Conservation (phyloP, 2,329 filamentous ascomycete genomes). For the Domatiomyces catenatus region DNA sequence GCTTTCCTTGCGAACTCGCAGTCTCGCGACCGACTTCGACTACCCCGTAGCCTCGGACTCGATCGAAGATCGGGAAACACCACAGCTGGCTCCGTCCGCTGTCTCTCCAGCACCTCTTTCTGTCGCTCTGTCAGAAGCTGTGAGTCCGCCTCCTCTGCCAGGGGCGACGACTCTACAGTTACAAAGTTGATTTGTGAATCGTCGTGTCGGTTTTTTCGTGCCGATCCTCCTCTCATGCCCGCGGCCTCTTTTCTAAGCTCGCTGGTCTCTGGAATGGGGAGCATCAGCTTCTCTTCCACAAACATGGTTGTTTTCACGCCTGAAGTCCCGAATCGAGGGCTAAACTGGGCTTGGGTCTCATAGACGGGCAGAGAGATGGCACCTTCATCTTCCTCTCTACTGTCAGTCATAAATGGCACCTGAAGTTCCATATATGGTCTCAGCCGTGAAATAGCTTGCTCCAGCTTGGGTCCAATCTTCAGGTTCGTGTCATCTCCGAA, state of each 20-base stretch:
- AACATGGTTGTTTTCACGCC: not conserved
- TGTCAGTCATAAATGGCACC: constrained; percentile 32
- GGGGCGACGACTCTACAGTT: constrained; percentile 46
- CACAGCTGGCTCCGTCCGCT: constrained; percentile 45
- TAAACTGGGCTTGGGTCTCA: not conserved
- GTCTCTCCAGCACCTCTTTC: constrained; percentile 59
- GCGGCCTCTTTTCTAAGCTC: not conserved
- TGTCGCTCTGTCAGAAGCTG: constrained; percentile 67
- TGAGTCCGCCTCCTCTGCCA: constrained; percentile 40
- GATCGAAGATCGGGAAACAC: constrained; percentile 56
- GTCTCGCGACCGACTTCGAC: constrained; percentile 4
- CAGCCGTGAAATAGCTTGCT: constrained; percentile 36
- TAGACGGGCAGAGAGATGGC: not conserved
- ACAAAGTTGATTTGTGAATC: constrained; percentile 71
- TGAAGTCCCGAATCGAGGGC: too few relatives aligned
- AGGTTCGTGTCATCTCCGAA: constrained; percentile 47
- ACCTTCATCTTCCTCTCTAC: constrained; percentile 19
- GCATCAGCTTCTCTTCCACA: not conserved
- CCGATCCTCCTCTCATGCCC: constrained; percentile 8
- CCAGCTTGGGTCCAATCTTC: constrained; percentile 50
- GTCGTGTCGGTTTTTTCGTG: constrained; percentile 53
- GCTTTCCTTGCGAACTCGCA: constrained; percentile 12
- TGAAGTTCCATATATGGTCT: constrained; percentile 36
- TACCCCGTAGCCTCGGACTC: constrained; percentile 26
- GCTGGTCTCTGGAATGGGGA: not conserved